Conservation (phyloP, 2,329 filamentous ascomycete genomes). For the Arthrocladium fulminans region DNA sequence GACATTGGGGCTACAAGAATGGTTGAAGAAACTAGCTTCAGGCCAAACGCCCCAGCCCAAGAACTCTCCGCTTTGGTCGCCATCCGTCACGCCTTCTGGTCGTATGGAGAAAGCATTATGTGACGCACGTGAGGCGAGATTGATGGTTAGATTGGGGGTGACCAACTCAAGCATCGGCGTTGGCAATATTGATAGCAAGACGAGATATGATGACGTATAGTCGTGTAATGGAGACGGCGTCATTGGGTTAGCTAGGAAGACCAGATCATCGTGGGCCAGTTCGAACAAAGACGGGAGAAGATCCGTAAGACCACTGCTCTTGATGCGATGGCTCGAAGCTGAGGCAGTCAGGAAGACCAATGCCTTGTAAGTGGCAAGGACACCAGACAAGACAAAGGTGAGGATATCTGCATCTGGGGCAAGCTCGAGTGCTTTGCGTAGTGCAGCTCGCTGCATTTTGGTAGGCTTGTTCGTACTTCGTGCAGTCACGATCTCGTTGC, state of each 20-base stretch:
- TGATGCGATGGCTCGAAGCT: not conserved
- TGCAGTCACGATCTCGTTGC: not conserved
- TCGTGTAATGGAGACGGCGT: not conserved
- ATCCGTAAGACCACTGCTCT: not conserved
- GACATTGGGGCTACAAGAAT: slow-evolving; percentile 14
- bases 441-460: not conserved
- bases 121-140: slow-evolving; percentile 9
- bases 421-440: not conserved
- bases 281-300: slow-evolving; percentile 2
- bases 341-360: not conserved
- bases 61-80: slow-evolving; percentile 12
- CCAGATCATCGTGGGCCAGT: not conserved
- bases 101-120: slow-evolving; percentile 17
- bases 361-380: slow-evolving; percentile 5
- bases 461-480: not conserved
- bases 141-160: not conserved
- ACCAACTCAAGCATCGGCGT: not conserved
- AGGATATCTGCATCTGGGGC: slow-evolving; percentile 8
- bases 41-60: slow-evolving; percentile 15
- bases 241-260: not conserved
- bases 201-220: slow-evolving; percentile 8
- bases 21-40: slow-evolving; percentile 15
- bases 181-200: slow-evolving; percentile 9
- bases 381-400: slow-evolving; percentile 5
- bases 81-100: slow-evolving; percentile 8